Evolutionary conservation across 148 eudicot species (phyloP), one percentile per base, ranked within the genome.

Genomic region (Hydrangea macrophylla): DNA sequence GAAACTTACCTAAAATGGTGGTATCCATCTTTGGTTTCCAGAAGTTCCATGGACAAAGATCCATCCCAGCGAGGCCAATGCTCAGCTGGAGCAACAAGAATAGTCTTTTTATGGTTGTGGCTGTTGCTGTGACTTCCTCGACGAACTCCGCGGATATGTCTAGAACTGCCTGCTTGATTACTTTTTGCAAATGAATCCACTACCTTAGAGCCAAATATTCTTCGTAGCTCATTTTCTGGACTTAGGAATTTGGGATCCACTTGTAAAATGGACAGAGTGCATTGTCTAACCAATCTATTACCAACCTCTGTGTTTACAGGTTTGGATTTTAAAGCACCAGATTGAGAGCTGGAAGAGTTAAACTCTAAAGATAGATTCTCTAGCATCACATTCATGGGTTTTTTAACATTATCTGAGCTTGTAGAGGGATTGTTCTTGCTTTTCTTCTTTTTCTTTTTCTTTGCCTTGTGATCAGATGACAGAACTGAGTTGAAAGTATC

Each of bases 1-100:
- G 25, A 59, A 20, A 64, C 37, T 66, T 72, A 87, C 99, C 88
- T 86, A 73, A 94, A 94, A 73, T 82, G 82, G 71, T 86, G 81
- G 66, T 54, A 82, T 51, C 91, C 93, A 36, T 82, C 84, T 62
- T 64, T 87, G 23, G 84, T 82, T 73, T 88, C 90, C 64, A 94
- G n/a, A 71, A 83, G 94, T 85, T 94, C 97, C 99, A 94, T 94
- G 22, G 88, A 82, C 20, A 94, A 66, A 71, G 89, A 90, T 11
- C 99, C 99, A 82, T 91, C 97, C 99, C 99, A 94, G 23, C 90
- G 92, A 8, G 90, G 90, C 99, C 99, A 91, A 76, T 94, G 92
- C 8, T 89, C 93, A 35, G 87, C 84, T 45, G 97, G 91, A 54
- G 96, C 81, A 73, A 91, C 86, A 59, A 94, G 88, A 45, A 89